Conservation (phyloP, 2,329 filamentous ascomycete genomes). For the Cercospora sesami region DNA sequence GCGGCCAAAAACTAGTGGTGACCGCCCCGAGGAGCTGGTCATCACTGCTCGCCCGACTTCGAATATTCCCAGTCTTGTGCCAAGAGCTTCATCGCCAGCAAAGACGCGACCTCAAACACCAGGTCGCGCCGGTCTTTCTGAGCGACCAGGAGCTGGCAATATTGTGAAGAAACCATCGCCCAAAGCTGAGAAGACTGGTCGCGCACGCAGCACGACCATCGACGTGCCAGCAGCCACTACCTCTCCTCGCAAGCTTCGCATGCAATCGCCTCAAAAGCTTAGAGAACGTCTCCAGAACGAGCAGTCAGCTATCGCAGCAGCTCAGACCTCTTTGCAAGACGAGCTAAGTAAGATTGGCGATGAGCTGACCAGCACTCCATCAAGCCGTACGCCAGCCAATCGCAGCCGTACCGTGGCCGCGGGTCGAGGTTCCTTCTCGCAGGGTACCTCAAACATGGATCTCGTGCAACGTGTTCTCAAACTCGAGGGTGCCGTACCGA, state of each 20-base stretch:
- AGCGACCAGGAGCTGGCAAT: slow-evolving; percentile 53
- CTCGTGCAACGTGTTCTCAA: slow-evolving; percentile 60
- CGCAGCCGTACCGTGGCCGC: slow-evolving; percentile 27
- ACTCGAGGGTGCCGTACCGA: slow-evolving; percentile 68
- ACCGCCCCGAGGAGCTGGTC: slow-evolving; percentile 31
- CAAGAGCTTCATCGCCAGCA: slow-evolving; percentile 40
- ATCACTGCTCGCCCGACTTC: slow-evolving; percentile 41
- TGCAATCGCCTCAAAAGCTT: slow-evolving; percentile 65
- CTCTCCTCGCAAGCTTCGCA: slow-evolving; percentile 57
- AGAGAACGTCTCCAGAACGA: slow-evolving; percentile 84
- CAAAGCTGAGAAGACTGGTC: slow-evolving; percentile 32
- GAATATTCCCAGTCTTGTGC: slow-evolving; percentile 51
- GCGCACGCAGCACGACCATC: slow-evolving; percentile 22
- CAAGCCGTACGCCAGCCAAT: slow-evolving; percentile 20
- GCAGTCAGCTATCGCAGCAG: slow-evolving; percentile 69
- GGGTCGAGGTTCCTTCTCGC: slow-evolving; percentile 25
- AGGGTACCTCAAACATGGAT: slow-evolving; percentile 41
- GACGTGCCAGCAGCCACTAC: slow-evolving; percentile 13
- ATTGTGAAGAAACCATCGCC: slow-evolving; percentile 63
- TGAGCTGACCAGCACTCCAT: slow-evolving; percentile 61
- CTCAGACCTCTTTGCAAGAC: slow-evolving; percentile 67
- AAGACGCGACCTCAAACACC: slow-evolving; percentile 46
- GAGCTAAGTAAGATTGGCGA: slow-evolving; percentile 79
- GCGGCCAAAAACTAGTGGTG: slow-evolving; percentile 35
- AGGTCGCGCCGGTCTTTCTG: slow-evolving; percentile 51